Evolutionary conservation across 169 alveolate genomes (phyloP).

Genomic region (Cyclospora cayetanensis): DNA sequence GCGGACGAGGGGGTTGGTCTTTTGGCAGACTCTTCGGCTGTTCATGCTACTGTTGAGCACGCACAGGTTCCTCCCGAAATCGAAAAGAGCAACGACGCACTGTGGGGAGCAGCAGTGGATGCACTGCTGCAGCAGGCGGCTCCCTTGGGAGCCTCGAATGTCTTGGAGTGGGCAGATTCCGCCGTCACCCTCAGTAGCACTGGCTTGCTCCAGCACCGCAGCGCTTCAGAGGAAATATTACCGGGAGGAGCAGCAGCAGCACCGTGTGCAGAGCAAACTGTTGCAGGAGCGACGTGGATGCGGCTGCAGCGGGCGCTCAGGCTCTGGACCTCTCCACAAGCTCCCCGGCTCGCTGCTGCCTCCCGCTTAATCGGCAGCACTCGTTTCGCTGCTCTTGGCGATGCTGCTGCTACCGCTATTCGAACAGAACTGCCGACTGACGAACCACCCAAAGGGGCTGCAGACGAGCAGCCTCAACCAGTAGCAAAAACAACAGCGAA

Average conservation of each 20-base stretch:
- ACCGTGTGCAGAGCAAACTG: background rate
- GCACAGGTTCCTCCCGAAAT: background rate
- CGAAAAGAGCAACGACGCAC: background rate
- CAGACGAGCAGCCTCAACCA: no score
- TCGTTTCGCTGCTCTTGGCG: slow-evolving; percentile 35
- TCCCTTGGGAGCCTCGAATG: background rate
- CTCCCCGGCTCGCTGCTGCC: slow-evolving; percentile 33
- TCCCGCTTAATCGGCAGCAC: background rate
- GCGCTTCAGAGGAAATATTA: background rate
- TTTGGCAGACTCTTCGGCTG: background rate
- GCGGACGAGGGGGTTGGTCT: background rate
- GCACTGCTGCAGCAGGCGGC: slow-evolving; percentile 60
- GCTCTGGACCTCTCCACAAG: background rate
- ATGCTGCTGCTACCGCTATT: background rate
- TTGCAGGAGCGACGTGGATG: slow-evolving; percentile 45
- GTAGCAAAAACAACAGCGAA: background rate
- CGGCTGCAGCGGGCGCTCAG: slow-evolving; percentile 30
- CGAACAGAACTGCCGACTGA: no score
- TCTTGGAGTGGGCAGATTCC: background rate
- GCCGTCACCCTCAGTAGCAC: slow-evolving; percentile 40
- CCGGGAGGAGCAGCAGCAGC: background rate
- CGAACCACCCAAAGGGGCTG: no score
- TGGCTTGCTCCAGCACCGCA: slow-evolving; percentile 41
- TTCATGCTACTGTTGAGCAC: slow-evolving; percentile 44
- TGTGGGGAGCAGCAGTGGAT: slow-evolving; percentile 26